Base-by-base conservation (phyloP, 352 stramenopile species). In the Phytopythium oedochilum region DNA sequence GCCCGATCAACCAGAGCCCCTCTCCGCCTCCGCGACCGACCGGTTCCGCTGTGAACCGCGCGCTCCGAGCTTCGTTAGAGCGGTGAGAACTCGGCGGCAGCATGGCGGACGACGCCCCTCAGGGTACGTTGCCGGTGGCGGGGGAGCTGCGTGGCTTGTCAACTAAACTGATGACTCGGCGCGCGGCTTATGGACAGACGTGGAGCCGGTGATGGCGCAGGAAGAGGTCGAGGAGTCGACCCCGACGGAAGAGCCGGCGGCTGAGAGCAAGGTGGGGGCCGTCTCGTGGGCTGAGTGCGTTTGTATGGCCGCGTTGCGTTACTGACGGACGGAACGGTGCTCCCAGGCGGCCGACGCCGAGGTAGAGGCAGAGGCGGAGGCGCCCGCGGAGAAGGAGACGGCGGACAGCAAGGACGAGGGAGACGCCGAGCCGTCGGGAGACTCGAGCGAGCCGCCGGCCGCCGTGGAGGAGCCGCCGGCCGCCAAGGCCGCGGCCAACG, bases 81-180 rank as follows among this genome's bases (percentile, higher is more conserved):
- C 32, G n/a, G n/a, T n/a, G n/a, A n/a, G n/a, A n/a, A n/a, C n/a
- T n/a, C 32, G 32, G 9, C 32, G 32, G 52, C 62, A 14, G 55
- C 45, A 88, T 89, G 78, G 71, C 76, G 67, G 73, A 89, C 63
- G 73, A 83, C 65, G 65, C 64, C 31, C 66, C 63, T 34, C 68
- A 68, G 35, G 55, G 68, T 80, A 71, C 45, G 74, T 25, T 20
- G 17, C n/a, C 70, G 31, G 40, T 54, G 39, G 22, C 39, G 5
- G 17, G 40, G n/a, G 10, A 43, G 47, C n/a, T 17, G 23, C 15
- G 23, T 38, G 14, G 46, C 10, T 25, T 9, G 28, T 35, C 25
- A n/a, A n/a, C n/a, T n/a, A n/a, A n/a, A n/a, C n/a, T n/a, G 25
- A 32, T 7, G 11, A 36, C 40, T 28, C 17, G 46, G 15, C 8